Evolutionary conservation across 1,139 yeast species (phyloP), one percentile per base, ranked within the genome.

Genomic region (Hemisphaericaspora lyxosophila): DNA sequence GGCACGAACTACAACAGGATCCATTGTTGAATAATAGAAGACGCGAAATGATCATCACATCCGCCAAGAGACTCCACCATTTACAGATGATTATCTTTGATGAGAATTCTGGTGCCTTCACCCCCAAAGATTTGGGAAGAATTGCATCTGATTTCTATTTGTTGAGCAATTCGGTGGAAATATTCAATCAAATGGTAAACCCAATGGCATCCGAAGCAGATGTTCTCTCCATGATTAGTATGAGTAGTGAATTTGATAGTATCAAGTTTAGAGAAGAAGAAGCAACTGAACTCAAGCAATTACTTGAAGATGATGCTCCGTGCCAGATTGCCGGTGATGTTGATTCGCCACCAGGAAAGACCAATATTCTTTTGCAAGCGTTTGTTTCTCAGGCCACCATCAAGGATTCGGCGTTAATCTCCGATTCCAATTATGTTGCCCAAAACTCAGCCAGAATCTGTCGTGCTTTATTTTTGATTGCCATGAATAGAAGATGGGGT

Each of bases 51-150:
- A 78, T 92, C 29, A 66, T 80, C 3, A 70, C 73, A 1, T 95
- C 97, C 0, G 97, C 97, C 0, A 70, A 88, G 50, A 71, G 88
- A 44, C 72, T 94, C 22, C 96, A 90, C 49, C 65, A 78, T 9
- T 70, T 90, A 13, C 98, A 92, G 56, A 92, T 94, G 98, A 85
- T 94, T 49, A 82, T 90, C 0, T 92, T 80, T 59, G 97, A 92
- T 53, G 97, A 90, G 46, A 70, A 79, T 30, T 80, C 96, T 0
- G 86, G 86, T 34, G 76, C 90, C 3, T 81, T 94, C 43, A 76
- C 82, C 18, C 69, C 96, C 1, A 92, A 92, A 49, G 97, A 94
- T 60, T 67, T 89, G 37, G 99, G 99, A 4, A 75, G 98, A 54
- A 81, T 90, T 37, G 96, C 98, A 0, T 87, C 96, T 1, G 98